phyloP scores from a whole-genome alignment of 2,329 filamentous ascomycete genomes.

The Claviceps purpurea region DNA sequence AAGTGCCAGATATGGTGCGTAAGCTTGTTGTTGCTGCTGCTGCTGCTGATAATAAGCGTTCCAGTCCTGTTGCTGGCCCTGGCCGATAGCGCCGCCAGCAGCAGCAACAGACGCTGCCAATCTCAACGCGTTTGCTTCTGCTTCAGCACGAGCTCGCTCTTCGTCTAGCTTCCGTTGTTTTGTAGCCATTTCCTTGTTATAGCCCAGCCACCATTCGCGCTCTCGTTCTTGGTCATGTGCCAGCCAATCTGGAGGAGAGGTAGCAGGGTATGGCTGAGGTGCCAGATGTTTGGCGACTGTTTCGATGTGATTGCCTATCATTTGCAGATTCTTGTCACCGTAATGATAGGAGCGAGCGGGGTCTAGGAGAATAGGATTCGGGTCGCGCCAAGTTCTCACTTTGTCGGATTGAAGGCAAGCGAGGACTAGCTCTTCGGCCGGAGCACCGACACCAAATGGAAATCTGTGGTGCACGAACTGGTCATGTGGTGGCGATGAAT shows the following conservation, averaged over 20 bases:
- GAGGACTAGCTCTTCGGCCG: constrained; percentile 28
- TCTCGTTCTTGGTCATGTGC: constrained; percentile 30
- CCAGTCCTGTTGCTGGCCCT: constrained; percentile 15
- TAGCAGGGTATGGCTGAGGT: constrained; percentile 34
- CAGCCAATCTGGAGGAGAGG: constrained; percentile 39
- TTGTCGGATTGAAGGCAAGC: constrained; percentile 30
- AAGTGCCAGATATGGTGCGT: constrained; percentile 28
- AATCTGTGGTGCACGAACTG: constrained; percentile 12
- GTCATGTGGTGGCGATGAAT: neutral
- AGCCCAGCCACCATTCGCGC: constrained; percentile 40
- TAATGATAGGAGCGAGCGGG: constrained; percentile 23
- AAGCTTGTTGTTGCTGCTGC: constrained; percentile 15
- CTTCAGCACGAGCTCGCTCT: constrained; percentile 21
- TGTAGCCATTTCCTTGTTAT: constrained; percentile 25
- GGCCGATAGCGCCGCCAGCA: constrained; percentile 2
- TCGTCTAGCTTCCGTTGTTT: constrained; percentile 27
- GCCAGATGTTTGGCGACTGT: constrained; percentile 26
- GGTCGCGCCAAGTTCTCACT: constrained; percentile 29
- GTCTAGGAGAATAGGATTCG: constrained; percentile 24
- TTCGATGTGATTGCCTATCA: constrained; percentile 30
- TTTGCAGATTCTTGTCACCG: constrained; percentile 27
- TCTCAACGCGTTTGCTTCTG: constrained; percentile 18
- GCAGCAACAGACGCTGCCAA: constrained; percentile 9
- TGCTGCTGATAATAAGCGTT: constrained; percentile 16
- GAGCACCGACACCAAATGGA: constrained; percentile 18